Evolutionary conservation across 139 green algal genomes (phyloP).

Genomic region (Chlorella ohadii): DNA sequence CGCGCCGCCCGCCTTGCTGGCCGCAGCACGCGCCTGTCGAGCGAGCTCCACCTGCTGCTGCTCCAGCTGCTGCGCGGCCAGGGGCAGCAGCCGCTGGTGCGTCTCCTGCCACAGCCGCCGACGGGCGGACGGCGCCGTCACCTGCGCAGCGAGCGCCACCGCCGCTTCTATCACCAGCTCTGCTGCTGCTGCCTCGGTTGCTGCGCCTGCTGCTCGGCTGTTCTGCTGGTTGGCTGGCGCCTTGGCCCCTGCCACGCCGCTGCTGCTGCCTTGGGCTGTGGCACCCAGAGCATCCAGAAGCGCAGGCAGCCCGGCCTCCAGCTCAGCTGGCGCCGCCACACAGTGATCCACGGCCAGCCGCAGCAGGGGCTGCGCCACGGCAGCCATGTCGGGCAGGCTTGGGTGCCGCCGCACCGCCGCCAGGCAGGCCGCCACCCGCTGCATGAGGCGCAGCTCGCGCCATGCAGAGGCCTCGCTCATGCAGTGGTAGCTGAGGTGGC

Average conservation of each 20-base stretch:
- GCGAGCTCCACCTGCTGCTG: not conserved
- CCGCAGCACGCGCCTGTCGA: not conserved
- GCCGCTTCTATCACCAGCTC: conserved; percentile 16
- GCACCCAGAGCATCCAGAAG: conserved; percentile 15
- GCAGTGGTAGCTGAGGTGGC: conserved; percentile 32
- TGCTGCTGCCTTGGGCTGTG: no score
- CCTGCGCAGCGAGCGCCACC: conserved; percentile 9
- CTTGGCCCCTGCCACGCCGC: not conserved
- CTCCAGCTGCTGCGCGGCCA: conserved; percentile 26
- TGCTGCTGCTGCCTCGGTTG: not conserved
- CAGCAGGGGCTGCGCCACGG: not conserved
- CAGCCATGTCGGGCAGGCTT: not conserved
- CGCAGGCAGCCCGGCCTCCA: conserved; percentile 10
- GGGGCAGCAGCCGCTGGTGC: conserved; percentile 20
- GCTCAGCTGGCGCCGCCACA: not conserved
- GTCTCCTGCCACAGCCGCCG: conserved; percentile 26
- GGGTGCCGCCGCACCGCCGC: conserved; percentile 5
- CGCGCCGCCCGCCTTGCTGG: not conserved
- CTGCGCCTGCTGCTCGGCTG: not conserved
- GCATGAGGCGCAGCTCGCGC: conserved; percentile 22
- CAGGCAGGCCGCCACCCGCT: conserved; percentile 19
- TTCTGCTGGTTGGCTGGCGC: not conserved
- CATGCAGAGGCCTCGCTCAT: conserved; percentile 3
- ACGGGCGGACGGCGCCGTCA: not conserved
- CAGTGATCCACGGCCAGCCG: conserved; percentile 21